Evolutionary conservation across 768 basidiomycete genomes (phyloP).

Genomic region (Galerina marginata): DNA sequence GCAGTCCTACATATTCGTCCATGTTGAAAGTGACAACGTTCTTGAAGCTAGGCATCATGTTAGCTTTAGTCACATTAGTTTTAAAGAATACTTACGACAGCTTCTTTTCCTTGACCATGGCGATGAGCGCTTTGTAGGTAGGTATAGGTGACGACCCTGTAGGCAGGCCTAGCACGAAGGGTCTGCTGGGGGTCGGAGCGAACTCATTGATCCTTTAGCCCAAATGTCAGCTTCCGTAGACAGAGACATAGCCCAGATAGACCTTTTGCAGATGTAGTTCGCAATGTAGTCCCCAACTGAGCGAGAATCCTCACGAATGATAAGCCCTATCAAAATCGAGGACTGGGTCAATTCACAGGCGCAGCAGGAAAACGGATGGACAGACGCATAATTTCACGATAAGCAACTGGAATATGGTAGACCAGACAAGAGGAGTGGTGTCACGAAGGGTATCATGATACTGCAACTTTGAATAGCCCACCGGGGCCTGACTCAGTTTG

Average conservation of each 20-base stretch:
- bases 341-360: background rate
- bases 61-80: background rate
- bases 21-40: constrained; percentile 91
- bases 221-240: background rate
- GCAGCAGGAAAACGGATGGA: constrained; percentile 3
- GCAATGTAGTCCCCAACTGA: constrained; percentile 82
- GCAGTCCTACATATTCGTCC: constrained; percentile 92
- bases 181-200: constrained; percentile 69
- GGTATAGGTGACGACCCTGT: constrained; percentile 90
- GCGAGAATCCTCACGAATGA: constrained; percentile 76
- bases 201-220: constrained; percentile 77
- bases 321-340: constrained; percentile 59
- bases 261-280: constrained; percentile 81
- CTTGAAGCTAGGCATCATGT: constrained; percentile 59
- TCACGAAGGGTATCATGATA: background rate
- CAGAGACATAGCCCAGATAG: constrained; percentile 13
- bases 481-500: background rate
- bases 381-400: constrained; percentile 39
- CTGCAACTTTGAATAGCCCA: background rate
- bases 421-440: background rate
- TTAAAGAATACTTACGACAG: constrained; percentile 61
- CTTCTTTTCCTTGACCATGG: constrained; percentile 73
- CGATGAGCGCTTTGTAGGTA: constrained; percentile 84
- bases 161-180: constrained; percentile 88
- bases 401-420: background rate